A percentile compares a stretch with the other conserved stretches of the same genome.
These are phyloP conservation scores for Candida qinlingensis DNA, from an alignment of 805 yeast genomes.

Conservation along the genomic window DNA sequence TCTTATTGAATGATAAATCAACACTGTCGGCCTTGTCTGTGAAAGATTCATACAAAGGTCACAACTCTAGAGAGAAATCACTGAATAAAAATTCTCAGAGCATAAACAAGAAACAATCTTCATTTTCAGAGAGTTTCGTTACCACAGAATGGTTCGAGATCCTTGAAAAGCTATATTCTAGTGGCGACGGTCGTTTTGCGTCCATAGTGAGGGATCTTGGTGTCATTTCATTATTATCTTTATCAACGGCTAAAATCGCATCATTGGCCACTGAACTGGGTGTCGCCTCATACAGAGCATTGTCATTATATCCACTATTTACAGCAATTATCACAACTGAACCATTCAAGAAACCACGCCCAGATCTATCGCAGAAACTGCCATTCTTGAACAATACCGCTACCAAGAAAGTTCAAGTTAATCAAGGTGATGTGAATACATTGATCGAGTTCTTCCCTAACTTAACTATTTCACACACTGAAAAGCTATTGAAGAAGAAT, in stretches of 20 bases:
- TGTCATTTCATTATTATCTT: slow-evolving; percentile 41
- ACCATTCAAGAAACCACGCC: slow-evolving; percentile 39
- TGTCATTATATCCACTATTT: slow-evolving; percentile 48
- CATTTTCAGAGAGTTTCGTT: slow-evolving; percentile 53
- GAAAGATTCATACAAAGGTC: background rate
- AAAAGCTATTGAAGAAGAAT: slow-evolving; percentile 42
- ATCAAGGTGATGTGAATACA: slow-evolving; percentile 34
- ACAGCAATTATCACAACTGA: slow-evolving; percentile 48
- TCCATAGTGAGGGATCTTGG: slow-evolving; percentile 41
- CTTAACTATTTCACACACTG: slow-evolving; percentile 41
- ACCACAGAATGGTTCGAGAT: slow-evolving; percentile 50
- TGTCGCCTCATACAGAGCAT: slow-evolving; percentile 35
- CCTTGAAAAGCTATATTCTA: slow-evolving; percentile 66
- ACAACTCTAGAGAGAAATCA: background rate
- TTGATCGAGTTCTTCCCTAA: slow-evolving; percentile 64
- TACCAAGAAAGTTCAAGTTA: slow-evolving; percentile 9
- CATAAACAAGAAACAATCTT: slow-evolving; percentile 3
- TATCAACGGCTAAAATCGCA: slow-evolving; percentile 19
- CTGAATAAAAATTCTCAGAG: background rate
- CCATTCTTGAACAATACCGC: slow-evolving; percentile 35
- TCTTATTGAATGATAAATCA: slow-evolving; percentile 8
- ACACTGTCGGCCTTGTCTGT: background rate
- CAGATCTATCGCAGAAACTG: slow-evolving; percentile 47
- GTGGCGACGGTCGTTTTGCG: slow-evolving; percentile 78
- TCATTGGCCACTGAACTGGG: slow-evolving; percentile 41